Evolutionary conservation across 2,329 filamentous ascomycete genomes (phyloP).

Genomic region (Cordyceps fumosorosea): DNA sequence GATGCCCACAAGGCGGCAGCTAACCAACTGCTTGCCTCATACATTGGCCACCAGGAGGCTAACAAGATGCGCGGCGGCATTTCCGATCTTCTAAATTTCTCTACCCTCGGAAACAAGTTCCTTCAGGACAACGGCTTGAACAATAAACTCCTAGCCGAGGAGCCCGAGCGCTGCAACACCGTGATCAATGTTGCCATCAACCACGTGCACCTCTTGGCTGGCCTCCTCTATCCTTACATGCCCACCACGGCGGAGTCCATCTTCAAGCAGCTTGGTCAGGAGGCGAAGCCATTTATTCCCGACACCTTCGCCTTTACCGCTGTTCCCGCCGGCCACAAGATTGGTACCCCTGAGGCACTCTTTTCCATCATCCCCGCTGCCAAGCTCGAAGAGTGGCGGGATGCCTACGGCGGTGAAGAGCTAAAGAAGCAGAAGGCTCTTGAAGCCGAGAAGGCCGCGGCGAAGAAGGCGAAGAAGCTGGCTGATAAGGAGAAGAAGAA

Average conservation of each 20-base stretch:
- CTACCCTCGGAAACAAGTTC: conserved; percentile 46
- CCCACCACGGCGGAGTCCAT: conserved; percentile 72
- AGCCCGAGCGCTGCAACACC: conserved; percentile 47
- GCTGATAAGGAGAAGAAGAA: conserved; percentile 40
- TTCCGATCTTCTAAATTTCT: conserved; percentile 59
- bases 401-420: conserved; percentile 60
- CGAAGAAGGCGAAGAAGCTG: conserved; percentile 46
- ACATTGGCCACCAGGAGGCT: conserved; percentile 61
- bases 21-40: conserved; percentile 59
- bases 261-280: conserved; percentile 63
- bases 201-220: conserved; percentile 74
- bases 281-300: conserved; percentile 50
- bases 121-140: conserved; percentile 47
- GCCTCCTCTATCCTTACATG: conserved; percentile 77
- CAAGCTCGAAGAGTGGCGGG: conserved; percentile 78
- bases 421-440: conserved; percentile 64
- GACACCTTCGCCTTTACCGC: conserved; percentile 56
- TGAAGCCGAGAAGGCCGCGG: conserved; percentile 42
- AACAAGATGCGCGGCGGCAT: conserved; percentile 65
- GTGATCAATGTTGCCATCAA: conserved; percentile 78
- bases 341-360: conserved; percentile 71
- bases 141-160: conserved; percentile 47
- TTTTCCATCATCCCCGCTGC: conserved; percentile 78
- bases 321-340: conserved; percentile 67
- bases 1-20: conserved; percentile 53